A percentile compares a stretch with the other conserved stretches of the same genome.
phyloP scores from a whole-genome alignment of 108 stramenopile species.

The Nitzschia putrida region DNA sequence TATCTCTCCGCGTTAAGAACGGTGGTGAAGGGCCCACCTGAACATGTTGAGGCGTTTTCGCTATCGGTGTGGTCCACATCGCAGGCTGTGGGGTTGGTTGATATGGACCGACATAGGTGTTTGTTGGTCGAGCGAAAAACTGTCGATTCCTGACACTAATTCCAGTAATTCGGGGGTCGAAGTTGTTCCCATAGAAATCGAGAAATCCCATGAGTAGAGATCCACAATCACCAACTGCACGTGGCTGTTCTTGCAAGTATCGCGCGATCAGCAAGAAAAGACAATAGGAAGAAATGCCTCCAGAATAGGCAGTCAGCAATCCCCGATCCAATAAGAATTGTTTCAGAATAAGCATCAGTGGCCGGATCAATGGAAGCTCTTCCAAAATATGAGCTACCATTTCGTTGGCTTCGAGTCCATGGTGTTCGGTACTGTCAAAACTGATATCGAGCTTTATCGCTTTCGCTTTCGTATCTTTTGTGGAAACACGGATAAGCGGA shows the following conservation, averaged over 20 bases:
- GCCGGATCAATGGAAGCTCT: conserved; percentile 74
- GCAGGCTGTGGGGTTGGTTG: conserved; percentile 13
- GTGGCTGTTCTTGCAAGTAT: conserved; percentile 84
- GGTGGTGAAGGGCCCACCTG: conserved; percentile 18
- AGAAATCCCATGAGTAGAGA: conserved; percentile 91
- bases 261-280: conserved; percentile 90
- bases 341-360: conserved; percentile 76
- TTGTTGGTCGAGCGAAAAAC: conserved; percentile 71
- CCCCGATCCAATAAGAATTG: conserved; percentile 89
- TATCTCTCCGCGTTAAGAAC: conserved; percentile 45
- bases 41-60: conserved; percentile 4
- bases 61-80: conserved; percentile 14
- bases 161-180: conserved; percentile 88
- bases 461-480: conserved; percentile 77
- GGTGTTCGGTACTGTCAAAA: conserved; percentile 80
- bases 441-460: conserved; percentile 77
- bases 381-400: conserved; percentile 64
- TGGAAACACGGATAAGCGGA: conserved; percentile 83
- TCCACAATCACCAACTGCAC: conserved; percentile 78
- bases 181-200: conserved; percentile 92
- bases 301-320: conserved; percentile 86
- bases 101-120: conserved; percentile 28
- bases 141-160: conserved; percentile 70
- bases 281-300: conserved; percentile 89
- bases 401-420: conserved; percentile 73